Evolutionary conservation across 768 basidiomycete genomes (phyloP).

Genomic region (Phylloporus sp.): DNA sequence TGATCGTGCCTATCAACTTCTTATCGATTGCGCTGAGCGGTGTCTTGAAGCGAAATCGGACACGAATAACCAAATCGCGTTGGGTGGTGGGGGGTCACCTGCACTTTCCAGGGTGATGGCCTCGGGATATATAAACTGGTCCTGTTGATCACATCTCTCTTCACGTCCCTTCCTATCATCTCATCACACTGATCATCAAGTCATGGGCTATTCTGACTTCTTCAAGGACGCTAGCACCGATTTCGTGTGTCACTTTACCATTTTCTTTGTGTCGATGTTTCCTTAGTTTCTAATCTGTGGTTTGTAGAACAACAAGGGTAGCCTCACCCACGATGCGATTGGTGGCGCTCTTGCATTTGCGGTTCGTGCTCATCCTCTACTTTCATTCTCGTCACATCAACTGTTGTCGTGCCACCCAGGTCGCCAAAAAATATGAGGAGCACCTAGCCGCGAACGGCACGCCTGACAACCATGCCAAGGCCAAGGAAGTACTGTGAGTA

Average conservation of each 20-base stretch:
- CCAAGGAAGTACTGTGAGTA: slow-evolving; percentile 21
- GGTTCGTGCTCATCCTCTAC: slow-evolving; percentile 7
- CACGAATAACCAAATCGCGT: slow-evolving; percentile 11
- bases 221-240: not conserved
- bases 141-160: not conserved
- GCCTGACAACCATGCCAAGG: slow-evolving; percentile 19
- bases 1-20: slow-evolving; percentile 14
- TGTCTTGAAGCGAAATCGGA: slow-evolving; percentile 10
- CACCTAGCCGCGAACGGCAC: slow-evolving; percentile 11
- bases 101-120: slow-evolving; percentile 10
- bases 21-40: slow-evolving; percentile 15
- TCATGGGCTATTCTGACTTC: slow-evolving; percentile 7
- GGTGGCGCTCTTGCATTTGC: slow-evolving; percentile 16
- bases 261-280: not conserved
- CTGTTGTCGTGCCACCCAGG: slow-evolving; percentile 3
- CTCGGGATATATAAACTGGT: slow-evolving; percentile 19
- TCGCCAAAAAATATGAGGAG: slow-evolving; percentile 16
- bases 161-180: not conserved
- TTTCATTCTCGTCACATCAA: not conserved
- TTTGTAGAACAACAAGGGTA: slow-evolving; percentile 13
- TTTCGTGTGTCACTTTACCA: slow-evolving; percentile 2
- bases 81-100: slow-evolving; percentile 1
- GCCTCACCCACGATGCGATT: slow-evolving; percentile 15
- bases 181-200: slow-evolving; percentile 1
- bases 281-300: not conserved